Percentiles rank a stretch among this genome's conserved stretches.
Evolutionary conservation across 345 rosid genomes (phyloP).

Genomic region (Melaleuca alternifolia): DNA sequence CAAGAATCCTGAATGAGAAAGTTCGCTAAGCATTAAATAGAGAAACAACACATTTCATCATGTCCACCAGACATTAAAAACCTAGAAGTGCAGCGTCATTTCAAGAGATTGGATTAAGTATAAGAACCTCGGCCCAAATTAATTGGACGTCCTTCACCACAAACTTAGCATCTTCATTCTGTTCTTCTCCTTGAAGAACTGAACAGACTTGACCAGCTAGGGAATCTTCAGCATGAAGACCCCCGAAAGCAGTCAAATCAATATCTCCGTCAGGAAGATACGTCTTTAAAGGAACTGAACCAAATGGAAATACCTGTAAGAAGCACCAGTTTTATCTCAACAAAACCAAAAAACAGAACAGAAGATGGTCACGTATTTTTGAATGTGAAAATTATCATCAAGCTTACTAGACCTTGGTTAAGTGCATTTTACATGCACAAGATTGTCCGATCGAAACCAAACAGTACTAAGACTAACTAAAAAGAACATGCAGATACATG

Average conservation of each 20-base stretch:
- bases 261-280: slow-evolving; percentile 98
- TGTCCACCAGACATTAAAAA: background rate
- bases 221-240: slow-evolving; percentile 43
- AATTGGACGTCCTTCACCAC: slow-evolving; percentile 66
- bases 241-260: slow-evolving; percentile 80
- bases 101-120: background rate
- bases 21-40: background rate
- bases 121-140: slow-evolving; percentile 64
- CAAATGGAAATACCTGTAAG: slow-evolving; percentile 75
- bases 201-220: slow-evolving; percentile 44
- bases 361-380: background rate
- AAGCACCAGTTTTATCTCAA: background rate
- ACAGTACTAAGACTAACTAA: background rate
- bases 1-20: background rate
- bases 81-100: background rate
- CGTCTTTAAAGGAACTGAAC: slow-evolving; percentile 89
- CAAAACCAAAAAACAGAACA: background rate
- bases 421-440: background rate
- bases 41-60: background rate
- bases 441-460: background rate
- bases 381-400: background rate
- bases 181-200: slow-evolving; percentile 65
- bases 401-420: background rate
- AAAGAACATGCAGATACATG: background rate
- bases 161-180: slow-evolving; percentile 39